Base-by-base conservation (phyloP, 768 basidiomycete genomes). In the Tricholoma matsutake region DNA sequence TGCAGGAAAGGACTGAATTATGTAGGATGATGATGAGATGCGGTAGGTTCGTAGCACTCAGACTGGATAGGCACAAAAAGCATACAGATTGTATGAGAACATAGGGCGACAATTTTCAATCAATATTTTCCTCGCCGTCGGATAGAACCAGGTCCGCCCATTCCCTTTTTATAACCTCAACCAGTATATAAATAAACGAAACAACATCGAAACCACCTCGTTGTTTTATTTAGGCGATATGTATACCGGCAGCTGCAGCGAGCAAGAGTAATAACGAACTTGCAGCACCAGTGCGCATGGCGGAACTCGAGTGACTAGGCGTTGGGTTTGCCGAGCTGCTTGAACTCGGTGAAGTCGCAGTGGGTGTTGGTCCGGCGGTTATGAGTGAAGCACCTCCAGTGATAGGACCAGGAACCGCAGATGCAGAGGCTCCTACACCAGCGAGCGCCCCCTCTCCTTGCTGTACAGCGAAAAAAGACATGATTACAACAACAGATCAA, bases 361-460 rank as follows among this genome's bases (percentile, higher is more conserved):
- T n/a, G n/a, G 57, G 47, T 8, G 64, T 59, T 54, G 73, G 64
- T 32, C 71, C 63, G 3, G 64, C 68, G 5, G 68, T 72, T 63
- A 62, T 71, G 28, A 70, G 64, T 13, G 64, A 59, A n/a, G 67
- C 75, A 55, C 75, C 75, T 43, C 70, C 72, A 6, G 73, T 65
- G 37, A 80, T 28, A 3, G 78, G 80, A n/a, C 74, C 73, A 6
- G 82, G 79, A 10, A 66, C 62, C 5, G 75, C 76, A 3, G 82
- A 78, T 1, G 83, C 83, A 16, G 77, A 78, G 1, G 82, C 84
- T n/a, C 78, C 81, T 3, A 73, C 54, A 14, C 83, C 83, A 3
- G 74, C 74, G 16, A 84, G 76, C 10, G 66, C 71, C 34, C 76
- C 76, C 56, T 73, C 65, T 14, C 55, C 72, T 80, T 82, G 79